These are phyloP conservation scores for Eucalyptus pauciflora DNA, from an alignment of 345 rosid species.

Conservation along the genomic window DNA sequence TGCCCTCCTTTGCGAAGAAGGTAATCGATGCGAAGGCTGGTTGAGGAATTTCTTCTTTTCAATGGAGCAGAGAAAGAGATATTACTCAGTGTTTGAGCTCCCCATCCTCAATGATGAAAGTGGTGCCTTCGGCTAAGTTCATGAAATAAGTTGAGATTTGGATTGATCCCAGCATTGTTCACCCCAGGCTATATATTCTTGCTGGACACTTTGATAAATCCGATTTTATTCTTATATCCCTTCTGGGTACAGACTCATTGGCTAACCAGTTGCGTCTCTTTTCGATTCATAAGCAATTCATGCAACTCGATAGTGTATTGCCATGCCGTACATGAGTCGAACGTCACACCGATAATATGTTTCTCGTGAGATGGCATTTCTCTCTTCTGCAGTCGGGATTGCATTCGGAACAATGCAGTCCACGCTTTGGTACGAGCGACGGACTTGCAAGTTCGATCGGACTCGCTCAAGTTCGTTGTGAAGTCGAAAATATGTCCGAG, in stretches of 20 bases:
- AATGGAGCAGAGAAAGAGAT: not conserved
- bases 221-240: not conserved
- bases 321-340: not conserved
- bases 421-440: not conserved
- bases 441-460: not conserved
- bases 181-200: not conserved
- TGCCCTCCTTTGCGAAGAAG: conserved; percentile 87
- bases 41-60: conserved; percentile 3
- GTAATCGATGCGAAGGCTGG: conserved; percentile 50
- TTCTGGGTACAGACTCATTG: not conserved
- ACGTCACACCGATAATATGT: not conserved
- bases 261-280: not conserved
- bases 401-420: not conserved
- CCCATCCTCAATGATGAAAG: not conserved
- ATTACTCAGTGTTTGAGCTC: not conserved
- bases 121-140: not conserved
- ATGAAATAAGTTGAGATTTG: conserved; percentile 4
- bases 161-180: not conserved
- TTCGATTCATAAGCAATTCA: not conserved
- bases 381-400: not conserved
- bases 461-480: not conserved
- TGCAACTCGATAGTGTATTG: not conserved
- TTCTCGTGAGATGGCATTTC: not conserved
- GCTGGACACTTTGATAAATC: not conserved
- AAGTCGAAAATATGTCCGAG: not conserved